phyloP scores from a whole-genome alignment of 2,329 filamentous ascomycete species.

The Thielaviopsis euricoi region DNA sequence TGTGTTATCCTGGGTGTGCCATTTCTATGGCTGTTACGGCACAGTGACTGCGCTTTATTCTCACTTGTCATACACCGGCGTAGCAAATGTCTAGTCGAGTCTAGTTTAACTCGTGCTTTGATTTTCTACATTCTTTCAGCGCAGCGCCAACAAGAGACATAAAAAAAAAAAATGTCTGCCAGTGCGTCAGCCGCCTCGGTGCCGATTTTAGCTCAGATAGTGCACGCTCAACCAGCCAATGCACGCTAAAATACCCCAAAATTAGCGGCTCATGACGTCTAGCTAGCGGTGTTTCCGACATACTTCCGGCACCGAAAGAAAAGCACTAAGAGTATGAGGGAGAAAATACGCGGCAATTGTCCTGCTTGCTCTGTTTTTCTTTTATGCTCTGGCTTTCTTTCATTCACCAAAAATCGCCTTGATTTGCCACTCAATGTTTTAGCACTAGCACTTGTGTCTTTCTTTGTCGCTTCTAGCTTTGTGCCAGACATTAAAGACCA shows the following conservation, averaged over 20 bases:
- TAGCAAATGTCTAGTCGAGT: neutral
- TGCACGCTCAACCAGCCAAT: neutral
- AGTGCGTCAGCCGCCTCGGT: neutral
- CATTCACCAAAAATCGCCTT: neutral
- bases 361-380: too few relatives aligned
- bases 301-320: neutral
- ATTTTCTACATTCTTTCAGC: neutral
- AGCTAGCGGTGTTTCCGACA: conserved; percentile 1
- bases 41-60: neutral
- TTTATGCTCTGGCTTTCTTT: neutral
- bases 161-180: neutral
- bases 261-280: neutral
- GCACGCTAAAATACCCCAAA: neutral
- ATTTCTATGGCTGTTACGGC: too few relatives aligned
- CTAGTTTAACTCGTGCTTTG: neutral
- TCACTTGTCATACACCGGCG: neutral
- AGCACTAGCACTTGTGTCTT: neutral
- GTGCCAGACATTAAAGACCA: neutral
- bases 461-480: neutral
- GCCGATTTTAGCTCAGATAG: neutral
- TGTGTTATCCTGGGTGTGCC: too few relatives aligned
- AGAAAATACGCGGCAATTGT: neutral
- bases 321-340: neutral
- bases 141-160: neutral
- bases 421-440: neutral